phyloP scores from a whole-genome alignment of 495 filamentous ascomycete species.

The Pyrenopolyporus hunteri region DNA sequence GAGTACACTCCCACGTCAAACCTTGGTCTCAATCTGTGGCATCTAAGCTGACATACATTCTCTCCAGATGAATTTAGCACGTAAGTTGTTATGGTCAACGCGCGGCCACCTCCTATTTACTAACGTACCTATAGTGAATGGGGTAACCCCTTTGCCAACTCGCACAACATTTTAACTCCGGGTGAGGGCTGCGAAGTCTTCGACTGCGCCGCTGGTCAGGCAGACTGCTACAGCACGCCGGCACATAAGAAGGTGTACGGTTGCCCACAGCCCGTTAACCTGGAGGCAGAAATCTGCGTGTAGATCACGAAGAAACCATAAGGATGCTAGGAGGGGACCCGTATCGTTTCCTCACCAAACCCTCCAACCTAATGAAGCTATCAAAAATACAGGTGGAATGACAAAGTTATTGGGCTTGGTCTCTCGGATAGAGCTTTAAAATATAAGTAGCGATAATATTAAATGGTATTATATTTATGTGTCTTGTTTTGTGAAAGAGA shows the following conservation, averaged over 20 bases:
- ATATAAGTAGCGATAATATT: too few relatives aligned
- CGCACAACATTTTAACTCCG: slow-evolving; percentile 31
- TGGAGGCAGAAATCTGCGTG: slow-evolving; percentile 18
- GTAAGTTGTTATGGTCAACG: background rate
- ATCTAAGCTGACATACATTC: slow-evolving; percentile 25
- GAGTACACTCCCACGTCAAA: slow-evolving; percentile 5
- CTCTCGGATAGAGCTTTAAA: too few relatives aligned
- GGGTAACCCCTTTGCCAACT: slow-evolving; percentile 40
- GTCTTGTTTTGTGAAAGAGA: too few relatives aligned
- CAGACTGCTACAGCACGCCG: slow-evolving; percentile 37
- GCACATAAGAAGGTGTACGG: slow-evolving; percentile 35
- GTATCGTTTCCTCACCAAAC: too few relatives aligned
- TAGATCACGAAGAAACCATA: background rate
- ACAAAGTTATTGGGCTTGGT: too few relatives aligned
- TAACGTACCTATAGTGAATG: slow-evolving; percentile 22
- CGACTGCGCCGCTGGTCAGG: slow-evolving; percentile 33
- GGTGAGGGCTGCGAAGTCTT: slow-evolving; percentile 37
- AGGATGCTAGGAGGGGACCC: too few relatives aligned
- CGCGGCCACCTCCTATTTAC: background rate
- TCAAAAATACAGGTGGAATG: too few relatives aligned
- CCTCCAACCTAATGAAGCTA: too few relatives aligned
- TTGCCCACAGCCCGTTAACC: slow-evolving; percentile 39
- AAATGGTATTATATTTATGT: too few relatives aligned
- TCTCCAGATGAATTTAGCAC: slow-evolving; percentile 37
- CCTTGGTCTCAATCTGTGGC: background rate